Evolutionary conservation across 305 asterid genomes (phyloP), one percentile per base, ranked within the genome.

Genomic region (Euphrasia arctica): DNA sequence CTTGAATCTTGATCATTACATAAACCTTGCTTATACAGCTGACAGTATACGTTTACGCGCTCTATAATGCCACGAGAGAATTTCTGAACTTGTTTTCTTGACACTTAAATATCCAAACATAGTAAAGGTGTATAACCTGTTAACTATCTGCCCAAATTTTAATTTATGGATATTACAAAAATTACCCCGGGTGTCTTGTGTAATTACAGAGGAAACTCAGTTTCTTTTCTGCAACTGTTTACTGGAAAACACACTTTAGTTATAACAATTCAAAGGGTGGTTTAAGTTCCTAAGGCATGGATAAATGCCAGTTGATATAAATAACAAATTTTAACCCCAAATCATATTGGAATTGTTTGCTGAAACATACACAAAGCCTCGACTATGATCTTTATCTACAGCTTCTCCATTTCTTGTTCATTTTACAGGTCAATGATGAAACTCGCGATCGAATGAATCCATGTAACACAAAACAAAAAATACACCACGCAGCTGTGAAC

Each of bases 401-500:
- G 6, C 29, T 11, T 45, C 50, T 10, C 57, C 9, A 8, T 18
- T 51, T 51, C 57, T 51, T 50, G 28, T 50, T 51, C 10, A 3
- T 18, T 51, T 51, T 51, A 15, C 29, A 51, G 57, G 57, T 51
- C 22, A 50, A 66, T 56, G 32, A 14, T 9, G 51, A 45, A 12
- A 10, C 14, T 45, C 48, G 50, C 5, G 8, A 34, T 34, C 41
- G 1, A 4, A 31, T 31, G 3, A 31, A 31, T 2, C 34, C 39
- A 4, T 32, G 39, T 4, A 32, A 18, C 39, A 32, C 39, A 32
- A 32, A 4, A 32, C 5, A 32, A 36, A 36, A 36, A 31, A 31
- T 4, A 31, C 34, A 5, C 42, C 42, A 32, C 22, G 22, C 22
- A n/a, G n/a, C n/a, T n/a, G n/a, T 18, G 22, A 18, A 18, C 22